Base-by-base conservation (phyloP, 257 asterid genomes). In the Echites panduratus region DNA sequence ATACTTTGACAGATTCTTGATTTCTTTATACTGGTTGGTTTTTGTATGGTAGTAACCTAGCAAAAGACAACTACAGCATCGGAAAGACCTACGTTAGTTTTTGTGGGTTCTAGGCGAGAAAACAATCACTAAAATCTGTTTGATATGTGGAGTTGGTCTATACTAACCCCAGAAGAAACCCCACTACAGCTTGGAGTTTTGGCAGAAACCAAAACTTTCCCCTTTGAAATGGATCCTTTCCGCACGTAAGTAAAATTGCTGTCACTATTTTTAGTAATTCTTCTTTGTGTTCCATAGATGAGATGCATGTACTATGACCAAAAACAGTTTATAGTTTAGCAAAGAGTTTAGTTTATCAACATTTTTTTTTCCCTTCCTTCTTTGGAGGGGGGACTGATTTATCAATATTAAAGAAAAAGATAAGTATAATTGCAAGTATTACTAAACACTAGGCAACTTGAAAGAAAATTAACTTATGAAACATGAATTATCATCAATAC, bases 1-100 rank as follows among this genome's bases (percentile, higher is more conserved):
- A 38, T 17, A 35, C 5, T 64, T 64, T 64, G 69, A 38, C 69
- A 19, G 69, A 64, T 64, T 64, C 69, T 64, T 64, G 27, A 63
- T 63, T 63, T 63, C 48, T 63, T 63, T 61, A 61, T 63, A 7
- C 12, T 20, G 17, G 14, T 19, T 20, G 10, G 49, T 50, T 64
- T 19, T 64, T 64, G 69, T 19, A 29, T 1, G 69, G 49, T 35
- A 63, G 69, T 29, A 63, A 16, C 49, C 69, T 64, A 35, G 29
- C 29, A 17, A 64, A 22, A 64, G 49, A 64, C 49, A 64, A 13
- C 14, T 63, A 16, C 48, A 32, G 47, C 48, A 63, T 63, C 48
- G 69, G 19, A 9, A 64, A 64, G 27, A 64, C 47, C 48, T 35
- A 63, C 5, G 67, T 16, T 63, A 27, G 20, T 62, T 62, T 62